phyloP scores from a whole-genome alignment of 371 early-diverging fungal genomes.

The Mucor velutinosus region DNA sequence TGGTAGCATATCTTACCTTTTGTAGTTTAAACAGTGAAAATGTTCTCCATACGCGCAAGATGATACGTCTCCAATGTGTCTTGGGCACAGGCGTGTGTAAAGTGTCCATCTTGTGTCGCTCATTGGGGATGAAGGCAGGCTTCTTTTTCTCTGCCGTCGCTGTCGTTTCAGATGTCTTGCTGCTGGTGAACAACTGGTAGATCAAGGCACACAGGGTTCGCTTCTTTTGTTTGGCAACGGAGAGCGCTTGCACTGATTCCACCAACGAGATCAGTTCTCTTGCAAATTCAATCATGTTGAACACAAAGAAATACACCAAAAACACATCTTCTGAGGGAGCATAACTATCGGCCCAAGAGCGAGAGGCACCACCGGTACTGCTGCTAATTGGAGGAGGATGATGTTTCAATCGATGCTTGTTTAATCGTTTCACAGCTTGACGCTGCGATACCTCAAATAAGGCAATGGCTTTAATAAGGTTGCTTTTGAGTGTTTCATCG shows the following conservation, averaged over 20 bases:
- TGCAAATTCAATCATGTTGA: conserved; percentile 75
- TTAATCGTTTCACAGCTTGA: conserved; percentile 35
- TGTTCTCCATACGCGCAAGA: conserved; percentile 61
- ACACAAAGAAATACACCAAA: conserved; percentile 77
- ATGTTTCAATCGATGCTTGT: conserved; percentile 44
- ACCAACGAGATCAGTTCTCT: conserved; percentile 62
- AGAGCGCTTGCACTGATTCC: conserved; percentile 46
- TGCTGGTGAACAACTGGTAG: not conserved
- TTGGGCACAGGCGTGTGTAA: conserved; percentile 70
- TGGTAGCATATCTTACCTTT: conserved; percentile 73
- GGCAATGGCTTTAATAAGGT: conserved; percentile 43
- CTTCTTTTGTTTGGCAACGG: conserved; percentile 19
- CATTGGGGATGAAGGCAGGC: conserved; percentile 40
- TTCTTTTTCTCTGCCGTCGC: not conserved
- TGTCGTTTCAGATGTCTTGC: not conserved
- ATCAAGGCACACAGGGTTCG: conserved; percentile 11
- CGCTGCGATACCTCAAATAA: conserved; percentile 44
- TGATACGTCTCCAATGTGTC: conserved; percentile 48
- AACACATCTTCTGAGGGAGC: conserved; percentile 67
- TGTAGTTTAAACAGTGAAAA: conserved; percentile 66
- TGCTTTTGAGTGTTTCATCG: conserved; percentile 30
- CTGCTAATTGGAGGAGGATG: conserved; percentile 42
- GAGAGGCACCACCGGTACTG: not conserved
- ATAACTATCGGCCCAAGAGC: conserved; percentile 30
- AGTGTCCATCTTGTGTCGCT: conserved; percentile 56